Percentiles rank a stretch among this genome's conserved stretches.
phyloP scores from a whole-genome alignment of 805 yeast genomes.

The Babjeviella inositovora region DNA sequence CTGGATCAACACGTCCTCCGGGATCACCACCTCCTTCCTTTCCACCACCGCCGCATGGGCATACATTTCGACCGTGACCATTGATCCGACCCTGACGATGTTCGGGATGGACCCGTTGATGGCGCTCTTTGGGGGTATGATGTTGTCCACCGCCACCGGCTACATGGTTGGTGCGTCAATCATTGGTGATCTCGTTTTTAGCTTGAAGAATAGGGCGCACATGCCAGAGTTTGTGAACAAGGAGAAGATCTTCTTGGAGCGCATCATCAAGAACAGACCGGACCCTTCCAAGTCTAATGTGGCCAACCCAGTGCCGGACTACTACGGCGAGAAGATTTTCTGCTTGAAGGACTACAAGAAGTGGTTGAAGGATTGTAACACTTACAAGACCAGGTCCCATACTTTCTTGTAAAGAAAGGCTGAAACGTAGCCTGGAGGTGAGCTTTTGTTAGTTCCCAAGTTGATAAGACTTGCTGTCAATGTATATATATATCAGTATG shows the following conservation, averaged over 20 bases:
- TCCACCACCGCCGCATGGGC: constrained; percentile 62
- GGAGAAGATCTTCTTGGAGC: constrained; percentile 62
- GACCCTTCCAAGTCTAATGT: constrained; percentile 86
- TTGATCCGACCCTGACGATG: constrained; percentile 75
- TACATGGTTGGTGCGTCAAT: constrained; percentile 70
- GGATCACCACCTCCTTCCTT: constrained; percentile 47
- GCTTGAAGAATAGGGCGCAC: constrained; percentile 26
- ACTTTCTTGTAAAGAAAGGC: constrained; percentile 51
- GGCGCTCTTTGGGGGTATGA: constrained; percentile 59
- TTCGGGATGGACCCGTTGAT: constrained; percentile 85
- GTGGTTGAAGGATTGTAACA: constrained; percentile 92
- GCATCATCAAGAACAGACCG: constrained; percentile 65
- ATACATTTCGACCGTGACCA: constrained; percentile 63
- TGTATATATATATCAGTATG: no score
- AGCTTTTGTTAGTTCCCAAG: no score
- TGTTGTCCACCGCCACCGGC: constrained; percentile 63
- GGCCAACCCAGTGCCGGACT: constrained; percentile 95
- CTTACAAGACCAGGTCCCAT: constrained; percentile 69
- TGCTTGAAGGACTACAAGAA: constrained; percentile 77
- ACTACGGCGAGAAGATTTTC: constrained; percentile 91
- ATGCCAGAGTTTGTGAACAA: constrained; percentile 35
- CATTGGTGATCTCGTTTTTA: constrained; percentile 56
- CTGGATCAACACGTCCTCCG: constrained; percentile 47
- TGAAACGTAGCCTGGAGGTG: no score
- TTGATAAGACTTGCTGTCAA: no score